Conservation (phyloP, 2,329 filamentous ascomycete genomes). For the Allantophomopsis lycopodina region DNA sequence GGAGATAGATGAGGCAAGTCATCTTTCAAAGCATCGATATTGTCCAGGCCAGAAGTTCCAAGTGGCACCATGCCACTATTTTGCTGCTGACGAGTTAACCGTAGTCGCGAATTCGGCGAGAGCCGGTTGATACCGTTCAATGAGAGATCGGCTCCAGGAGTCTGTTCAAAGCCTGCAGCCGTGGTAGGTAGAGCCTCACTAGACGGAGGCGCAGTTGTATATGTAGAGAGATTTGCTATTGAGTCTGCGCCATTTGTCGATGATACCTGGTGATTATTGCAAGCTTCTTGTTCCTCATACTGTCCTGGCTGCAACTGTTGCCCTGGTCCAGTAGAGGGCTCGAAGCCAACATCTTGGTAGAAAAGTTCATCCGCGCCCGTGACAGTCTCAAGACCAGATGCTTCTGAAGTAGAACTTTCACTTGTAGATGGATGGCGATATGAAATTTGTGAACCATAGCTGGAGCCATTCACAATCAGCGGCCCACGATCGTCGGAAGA, state of each 20-base stretch:
- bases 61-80: constrained; percentile 16
- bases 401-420: constrained; percentile 11
- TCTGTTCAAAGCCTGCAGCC: too few species aligned
- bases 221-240: too few species aligned
- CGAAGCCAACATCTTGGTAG: constrained; percentile 11
- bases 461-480: constrained; percentile 18
- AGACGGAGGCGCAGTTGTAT: too few species aligned
- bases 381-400: constrained; percentile 10
- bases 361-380: constrained; percentile 13
- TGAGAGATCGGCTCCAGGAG: neutral
- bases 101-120: constrained; percentile 14
- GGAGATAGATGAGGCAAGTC: constrained; percentile 44
- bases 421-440: constrained; percentile 13
- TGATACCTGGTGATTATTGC: too few species aligned
- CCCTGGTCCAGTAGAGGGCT: neutral
- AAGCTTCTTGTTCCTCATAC: too few species aligned
- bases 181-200: too few species aligned
- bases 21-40: constrained; percentile 12
- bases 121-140: constrained; percentile 6
- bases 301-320: too few species aligned
- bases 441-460: constrained; percentile 4
- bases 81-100: constrained; percentile 9
- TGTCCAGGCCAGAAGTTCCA: constrained; percentile 12
- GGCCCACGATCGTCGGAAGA: constrained; percentile 13
- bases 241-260: too few species aligned